A percentile compares a stretch with the other conserved stretches of the same genome.
Conservation (phyloP, 306 rosid genomes). For the Glycine tomentella region DNA sequence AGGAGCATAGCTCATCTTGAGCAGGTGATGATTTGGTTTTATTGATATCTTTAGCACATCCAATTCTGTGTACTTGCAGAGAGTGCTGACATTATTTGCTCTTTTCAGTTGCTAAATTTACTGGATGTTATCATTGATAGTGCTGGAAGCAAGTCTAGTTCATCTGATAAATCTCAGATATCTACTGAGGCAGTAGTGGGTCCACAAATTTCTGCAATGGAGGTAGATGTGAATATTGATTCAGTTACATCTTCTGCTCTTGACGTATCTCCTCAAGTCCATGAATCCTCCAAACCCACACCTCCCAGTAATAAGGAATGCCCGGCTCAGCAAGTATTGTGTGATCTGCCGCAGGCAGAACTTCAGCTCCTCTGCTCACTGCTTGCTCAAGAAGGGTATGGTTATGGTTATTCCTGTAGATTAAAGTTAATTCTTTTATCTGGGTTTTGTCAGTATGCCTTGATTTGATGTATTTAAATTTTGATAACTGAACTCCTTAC, state of each 20-base stretch:
- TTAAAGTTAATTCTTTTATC: background rate
- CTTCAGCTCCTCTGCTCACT: conserved; percentile 91
- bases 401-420: conserved; percentile 26
- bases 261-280: conserved; percentile 57
- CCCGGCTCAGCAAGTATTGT: conserved; percentile 62
- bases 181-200: conserved; percentile 62
- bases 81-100: conserved; percentile 36
- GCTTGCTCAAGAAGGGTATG: conserved; percentile 98
- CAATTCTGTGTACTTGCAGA: conserved; percentile 5
- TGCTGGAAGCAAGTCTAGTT: conserved; percentile 69
- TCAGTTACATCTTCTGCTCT: conserved; percentile 57
- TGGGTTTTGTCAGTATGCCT: background rate
- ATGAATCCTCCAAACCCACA: conserved; percentile 58
- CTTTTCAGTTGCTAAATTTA: conserved; percentile 78
- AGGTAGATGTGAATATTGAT: conserved; percentile 69
- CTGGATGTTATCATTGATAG: conserved; percentile 87
- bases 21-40: conserved; percentile 62
- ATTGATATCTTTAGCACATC: conserved; percentile 20
- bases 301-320: conserved; percentile 58
- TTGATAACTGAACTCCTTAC: background rate
- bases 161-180: conserved; percentile 57
- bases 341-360: conserved; percentile 79
- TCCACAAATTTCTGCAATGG: conserved; percentile 66
- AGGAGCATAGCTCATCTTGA: conserved; percentile 97
- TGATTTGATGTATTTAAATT: background rate